Base-by-base conservation (phyloP, 2,329 filamentous ascomycete genomes). In the Rhytidhysteron rufulum region DNA sequence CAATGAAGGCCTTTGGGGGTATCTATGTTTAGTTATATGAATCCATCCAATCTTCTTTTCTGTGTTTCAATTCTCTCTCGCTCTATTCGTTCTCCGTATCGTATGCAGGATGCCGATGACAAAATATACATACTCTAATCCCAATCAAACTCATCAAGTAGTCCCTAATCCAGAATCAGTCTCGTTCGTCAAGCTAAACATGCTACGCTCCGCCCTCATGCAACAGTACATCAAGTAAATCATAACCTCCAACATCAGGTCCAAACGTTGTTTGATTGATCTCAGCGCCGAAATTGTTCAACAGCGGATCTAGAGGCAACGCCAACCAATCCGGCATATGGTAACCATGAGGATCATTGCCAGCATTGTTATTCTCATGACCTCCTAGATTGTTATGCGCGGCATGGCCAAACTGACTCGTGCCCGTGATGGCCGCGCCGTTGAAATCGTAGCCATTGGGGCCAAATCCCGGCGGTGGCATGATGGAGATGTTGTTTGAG, bases 191-290 rank as follows among this genome's bases (percentile, higher is more conserved):
- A n/a, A n/a, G n/a, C n/a, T n/a, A n/a, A n/a, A n/a, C n/a, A n/a
- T n/a, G n/a, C 34, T 38, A 38, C 9, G 36, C 29, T 18, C 38
- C 30, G 13, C 59, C 60, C 0, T 60, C 61, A 56, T 63, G 63
- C 27, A 73, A 51, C 44, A 74, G 47, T 13, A 74, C 61, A 53
- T 75, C 72, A 21, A 75, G 53, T 68, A 74, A 69, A 50, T 75
- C 72, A 49, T 70, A 63, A 2, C 70, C 48, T 68, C 83, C 66
- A 74, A 86, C 60, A 80, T 88, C 78, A n/a, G 78, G 78, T 0
- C 79, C 79, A 60, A 73, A 75, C 31, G 71, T 69, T 21, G 71
- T 74, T 53, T 71, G 67, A 16, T 74, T 78, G 17, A 80, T 78
- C 39, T 80, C 77, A 1, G 76, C 72, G 10, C 75, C 76, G 52